These are phyloP conservation scores for Cardamine resedifolia DNA, from an alignment of 345 rosid species.

Conservation along the genomic window DNA sequence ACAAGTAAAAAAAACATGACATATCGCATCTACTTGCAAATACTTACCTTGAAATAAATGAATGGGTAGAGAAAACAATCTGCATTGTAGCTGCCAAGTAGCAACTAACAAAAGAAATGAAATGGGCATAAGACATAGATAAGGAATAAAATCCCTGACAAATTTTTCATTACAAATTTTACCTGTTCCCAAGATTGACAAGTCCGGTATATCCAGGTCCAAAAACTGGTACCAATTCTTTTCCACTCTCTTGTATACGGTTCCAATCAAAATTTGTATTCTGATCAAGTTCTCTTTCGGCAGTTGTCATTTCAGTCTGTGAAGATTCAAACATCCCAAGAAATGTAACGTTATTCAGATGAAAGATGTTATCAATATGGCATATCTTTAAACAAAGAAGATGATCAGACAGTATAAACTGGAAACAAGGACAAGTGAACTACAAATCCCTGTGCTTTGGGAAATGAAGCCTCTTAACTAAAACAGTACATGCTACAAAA, in stretches of 20 bases:
- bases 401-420: constrained; percentile 13
- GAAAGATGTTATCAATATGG: constrained; percentile 1
- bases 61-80: constrained; percentile 73
- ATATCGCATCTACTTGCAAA: constrained; percentile 22
- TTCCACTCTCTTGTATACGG: constrained; percentile 98
- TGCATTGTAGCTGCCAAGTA: constrained; percentile 99
- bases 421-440: constrained; percentile 9
- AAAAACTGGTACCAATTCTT: constrained; percentile 72
- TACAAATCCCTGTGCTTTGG: constrained; percentile 12
- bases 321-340: constrained; percentile 30
- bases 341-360: constrained; percentile 21
- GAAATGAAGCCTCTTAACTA: background rate
- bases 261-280: constrained; percentile 98
- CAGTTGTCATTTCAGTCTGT: constrained; percentile 99
- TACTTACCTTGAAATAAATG: constrained; percentile 66
- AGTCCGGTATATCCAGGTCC: constrained; percentile 99
- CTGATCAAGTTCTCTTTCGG: constrained; percentile 99
- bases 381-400: constrained; percentile 18
- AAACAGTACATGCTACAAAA: background rate
- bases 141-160: constrained; percentile 8
- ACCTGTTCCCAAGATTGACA: constrained; percentile 98
- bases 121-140: constrained; percentile 21
- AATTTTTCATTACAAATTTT: constrained; percentile 15
- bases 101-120: constrained; percentile 62
- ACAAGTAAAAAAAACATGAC: constrained; percentile 15